A percentile compares a stretch with the other conserved stretches of the same genome.
phyloP scores from a whole-genome alignment of 768 basidiomycete genomes.

The Collybia sp. region DNA sequence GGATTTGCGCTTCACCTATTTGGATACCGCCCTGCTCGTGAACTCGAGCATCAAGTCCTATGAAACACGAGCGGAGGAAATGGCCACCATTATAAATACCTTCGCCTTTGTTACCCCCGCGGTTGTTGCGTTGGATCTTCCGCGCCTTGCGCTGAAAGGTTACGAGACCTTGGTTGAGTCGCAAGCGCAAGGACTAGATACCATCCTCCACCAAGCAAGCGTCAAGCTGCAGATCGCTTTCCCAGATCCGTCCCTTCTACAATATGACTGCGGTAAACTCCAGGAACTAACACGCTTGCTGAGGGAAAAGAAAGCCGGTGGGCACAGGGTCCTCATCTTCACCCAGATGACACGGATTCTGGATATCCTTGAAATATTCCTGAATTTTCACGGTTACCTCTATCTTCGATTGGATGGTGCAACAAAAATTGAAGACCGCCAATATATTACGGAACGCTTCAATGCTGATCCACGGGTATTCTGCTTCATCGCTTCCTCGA shows the following conservation, averaged over 20 bases:
- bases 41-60: slow-evolving; percentile 63
- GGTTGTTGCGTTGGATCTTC: slow-evolving; percentile 72
- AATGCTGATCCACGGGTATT: slow-evolving; percentile 74
- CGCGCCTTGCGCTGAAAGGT: slow-evolving; percentile 54
- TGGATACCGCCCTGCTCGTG: slow-evolving; percentile 36
- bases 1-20: slow-evolving; percentile 29
- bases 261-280: slow-evolving; percentile 96
- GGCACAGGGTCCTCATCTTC: slow-evolving; percentile 91
- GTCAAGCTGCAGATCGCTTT: slow-evolving; percentile 93
- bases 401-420: slow-evolving; percentile 94
- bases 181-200: slow-evolving; percentile 53
- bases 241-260: slow-evolving; percentile 82
- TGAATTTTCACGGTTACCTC: slow-evolving; percentile 89
- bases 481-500: slow-evolving; percentile 86
- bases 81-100: slow-evolving; percentile 49
- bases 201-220: slow-evolving; percentile 60
- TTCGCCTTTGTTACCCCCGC: slow-evolving; percentile 83
- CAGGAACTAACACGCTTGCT: slow-evolving; percentile 79
- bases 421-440: slow-evolving; percentile 92
- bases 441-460: slow-evolving; percentile 85
- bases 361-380: slow-evolving; percentile 90
- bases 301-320: slow-evolving; percentile 78
- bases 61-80: slow-evolving; percentile 47
- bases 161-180: slow-evolving; percentile 17
- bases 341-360: slow-evolving; percentile 96